Evolutionary conservation across 345 rosid genomes (phyloP), one percentile per base, ranked within the genome.

Genomic region (Cardamine occulta): DNA sequence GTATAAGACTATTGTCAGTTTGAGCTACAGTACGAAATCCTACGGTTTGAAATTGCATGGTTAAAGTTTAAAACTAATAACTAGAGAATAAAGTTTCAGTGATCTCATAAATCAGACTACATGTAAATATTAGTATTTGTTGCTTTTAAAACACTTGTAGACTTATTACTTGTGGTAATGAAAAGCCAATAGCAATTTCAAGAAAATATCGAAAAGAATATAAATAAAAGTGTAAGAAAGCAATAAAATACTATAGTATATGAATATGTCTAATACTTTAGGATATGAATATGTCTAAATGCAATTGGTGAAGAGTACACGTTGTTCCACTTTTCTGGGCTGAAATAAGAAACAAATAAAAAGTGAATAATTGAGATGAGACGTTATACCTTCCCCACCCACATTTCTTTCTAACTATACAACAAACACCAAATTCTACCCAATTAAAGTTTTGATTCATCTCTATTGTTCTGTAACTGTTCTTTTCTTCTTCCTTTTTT

Each of bases 301-400:
- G 52, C 67, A 56, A 39, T 63, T 70, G 80, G 72, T 35, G 71
- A 45, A 77, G 72, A 47, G 72, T 63, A 77, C 72, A 70, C 76
- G 80, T 64, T 77, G 72, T 70, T 47, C 66, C 61, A 70, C 80
- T 71, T 64, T 77, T 70, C 45, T 70, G 34, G 68, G 34, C 12
- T 37, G 35, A 77, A 32, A 72, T 18, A 69, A 68, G 54, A 34
- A n/a, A 66, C 11, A 31, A 13, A 18, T 3, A 10, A 39, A 71
- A 72, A 72, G 68, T 39, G 77, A 78, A 78, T 72, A 65, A 72
- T 58, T 66, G 77, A 66, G 77, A 65, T 66, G 68, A 78, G 63
- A 78, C 81, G 81, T 78, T 72, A 78, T 71, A 78, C 81, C 77
- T 72, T 66, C 77, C 77, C 70, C 81, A 72, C 66, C 77, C 58